Evolutionary conservation across 176 grass and related monocot genomes (phyloP).

Genomic region (Typha latifolia): DNA sequence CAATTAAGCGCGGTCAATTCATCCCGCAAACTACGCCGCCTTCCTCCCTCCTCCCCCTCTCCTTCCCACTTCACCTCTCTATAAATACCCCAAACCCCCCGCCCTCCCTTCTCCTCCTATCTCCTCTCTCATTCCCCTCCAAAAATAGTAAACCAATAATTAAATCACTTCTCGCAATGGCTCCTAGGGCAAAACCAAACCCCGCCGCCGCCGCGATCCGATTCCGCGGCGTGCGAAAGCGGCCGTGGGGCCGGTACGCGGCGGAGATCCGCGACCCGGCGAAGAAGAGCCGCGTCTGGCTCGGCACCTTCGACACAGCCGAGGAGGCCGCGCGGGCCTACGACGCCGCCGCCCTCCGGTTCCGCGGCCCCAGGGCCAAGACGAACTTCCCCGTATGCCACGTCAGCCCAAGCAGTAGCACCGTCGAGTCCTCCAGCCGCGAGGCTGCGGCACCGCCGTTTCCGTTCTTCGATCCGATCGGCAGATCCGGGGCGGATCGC

Average conservation of each 20-base stretch:
- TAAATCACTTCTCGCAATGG: neutral
- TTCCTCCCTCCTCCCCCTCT: neutral
- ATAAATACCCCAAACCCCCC: neutral
- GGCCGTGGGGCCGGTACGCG: conserved; percentile 79
- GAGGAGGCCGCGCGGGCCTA: conserved; percentile 87
- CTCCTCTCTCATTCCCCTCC: neutral
- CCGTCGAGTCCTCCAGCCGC: conserved; percentile 7
- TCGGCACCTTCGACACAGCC: conserved; percentile 83
- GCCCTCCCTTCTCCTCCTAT: neutral
- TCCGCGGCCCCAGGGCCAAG: conserved; percentile 78
- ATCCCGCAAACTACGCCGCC: neutral
- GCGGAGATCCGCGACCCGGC: conserved; percentile 95
- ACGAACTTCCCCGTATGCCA: conserved; percentile 54
- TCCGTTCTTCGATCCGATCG: neutral
- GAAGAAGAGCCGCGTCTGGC: conserved; percentile 93
- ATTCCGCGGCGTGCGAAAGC: conserved; percentile 32
- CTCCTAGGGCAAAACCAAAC: neutral
- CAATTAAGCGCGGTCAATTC: neutral
- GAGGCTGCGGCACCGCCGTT: neutral
- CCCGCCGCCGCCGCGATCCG: neutral
- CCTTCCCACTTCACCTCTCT: neutral
- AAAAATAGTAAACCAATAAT: neutral
- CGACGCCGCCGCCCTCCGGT: conserved; percentile 68
- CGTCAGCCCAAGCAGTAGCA: conserved; percentile 10
- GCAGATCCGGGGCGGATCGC: neutral